Conservation (phyloP, 2,329 filamentous ascomycete species). For the Cercospora citrullina region DNA sequence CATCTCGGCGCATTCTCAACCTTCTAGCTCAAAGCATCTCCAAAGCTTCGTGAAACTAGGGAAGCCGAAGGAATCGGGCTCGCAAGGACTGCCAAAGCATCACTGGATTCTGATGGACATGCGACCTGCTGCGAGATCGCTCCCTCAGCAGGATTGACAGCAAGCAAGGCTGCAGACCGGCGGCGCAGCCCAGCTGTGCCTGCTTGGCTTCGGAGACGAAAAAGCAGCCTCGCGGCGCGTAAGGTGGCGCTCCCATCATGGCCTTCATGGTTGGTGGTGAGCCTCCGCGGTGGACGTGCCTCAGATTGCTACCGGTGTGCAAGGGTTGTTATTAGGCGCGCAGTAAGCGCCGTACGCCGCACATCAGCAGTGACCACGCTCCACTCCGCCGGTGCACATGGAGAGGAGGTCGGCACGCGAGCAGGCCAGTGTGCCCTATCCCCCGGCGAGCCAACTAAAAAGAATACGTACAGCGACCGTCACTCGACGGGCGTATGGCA, state of each 20-base stretch:
- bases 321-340: background rate
- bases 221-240: background rate
- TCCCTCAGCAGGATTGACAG: background rate
- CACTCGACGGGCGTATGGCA: background rate
- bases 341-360: conserved; percentile 2
- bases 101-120: background rate
- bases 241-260: background rate
- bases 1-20: conserved; percentile 5
- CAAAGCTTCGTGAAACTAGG: conserved; percentile 7
- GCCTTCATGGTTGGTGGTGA: background rate
- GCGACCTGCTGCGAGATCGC: background rate
- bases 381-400: background rate
- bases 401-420: background rate
- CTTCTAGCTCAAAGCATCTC: conserved; percentile 14
- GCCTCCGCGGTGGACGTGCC: background rate
- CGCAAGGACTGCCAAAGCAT: background rate
- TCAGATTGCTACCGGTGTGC: background rate
- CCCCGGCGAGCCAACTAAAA: conserved; percentile 3
- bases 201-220: background rate
- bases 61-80: conserved; percentile 5
- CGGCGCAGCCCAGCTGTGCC: background rate
- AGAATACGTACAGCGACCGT: background rate
- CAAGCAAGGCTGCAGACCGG: conserved; percentile 1
- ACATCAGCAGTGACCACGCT: conserved; percentile 3
- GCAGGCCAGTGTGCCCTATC: background rate